Evolutionary conservation across 805 yeast genomes (phyloP).

Genomic region (Lipomyces spencermartinsiae): DNA sequence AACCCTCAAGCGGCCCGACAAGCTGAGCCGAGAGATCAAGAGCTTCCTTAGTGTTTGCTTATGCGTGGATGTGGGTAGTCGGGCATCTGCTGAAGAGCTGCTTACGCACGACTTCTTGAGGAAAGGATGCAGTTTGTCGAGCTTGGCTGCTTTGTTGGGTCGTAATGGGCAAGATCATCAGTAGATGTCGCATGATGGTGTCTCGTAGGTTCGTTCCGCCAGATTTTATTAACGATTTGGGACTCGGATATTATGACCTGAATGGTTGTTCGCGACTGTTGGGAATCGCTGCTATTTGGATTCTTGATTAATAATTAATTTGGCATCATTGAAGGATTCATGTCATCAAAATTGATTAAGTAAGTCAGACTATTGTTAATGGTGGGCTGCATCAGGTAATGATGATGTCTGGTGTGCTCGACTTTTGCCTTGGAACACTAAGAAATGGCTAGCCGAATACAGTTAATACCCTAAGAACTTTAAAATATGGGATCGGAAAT

Average conservation of each 20-base stretch:
- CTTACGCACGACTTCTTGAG: conserved; percentile 72
- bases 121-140: conserved; percentile 58
- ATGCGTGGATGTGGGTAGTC: conserved; percentile 89
- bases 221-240: neutral
- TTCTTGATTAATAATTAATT: neutral
- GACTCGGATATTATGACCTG: neutral
- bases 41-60: conserved; percentile 87
- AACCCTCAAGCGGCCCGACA: conserved; percentile 70
- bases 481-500: no score
- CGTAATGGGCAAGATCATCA: neutral
- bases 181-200: neutral
- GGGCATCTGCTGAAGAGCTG: conserved; percentile 90
- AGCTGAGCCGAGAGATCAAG: conserved; percentile 75
- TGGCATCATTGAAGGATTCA: neutral
- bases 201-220: neutral
- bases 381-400: no score
- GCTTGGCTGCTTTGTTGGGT: conserved; percentile 51
- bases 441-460: no score
- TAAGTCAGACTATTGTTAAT: no score
- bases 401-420: no score
- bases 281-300: neutral
- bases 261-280: neutral
- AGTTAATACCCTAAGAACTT: no score
- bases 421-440: no score
- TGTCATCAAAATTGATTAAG: neutral